phyloP scores from a whole-genome alignment of 2,329 filamentous ascomycete genomes.

The Diaporthe ampelina region DNA sequence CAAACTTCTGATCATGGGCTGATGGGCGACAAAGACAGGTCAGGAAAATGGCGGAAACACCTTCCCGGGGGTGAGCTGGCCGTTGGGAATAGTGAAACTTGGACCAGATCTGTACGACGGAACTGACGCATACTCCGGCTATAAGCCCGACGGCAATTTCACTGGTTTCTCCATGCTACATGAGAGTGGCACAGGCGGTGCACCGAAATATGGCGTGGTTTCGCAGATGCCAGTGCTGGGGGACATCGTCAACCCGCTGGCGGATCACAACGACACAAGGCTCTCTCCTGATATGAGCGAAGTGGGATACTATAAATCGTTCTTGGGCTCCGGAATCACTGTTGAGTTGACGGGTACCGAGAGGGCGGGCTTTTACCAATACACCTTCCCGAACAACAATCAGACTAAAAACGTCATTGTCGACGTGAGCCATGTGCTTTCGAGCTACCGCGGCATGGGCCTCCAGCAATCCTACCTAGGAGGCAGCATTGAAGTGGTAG shows the following conservation, averaged over 20 bases:
- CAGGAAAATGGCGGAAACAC: slow-evolving; percentile 62
- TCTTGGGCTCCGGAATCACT: slow-evolving; percentile 66
- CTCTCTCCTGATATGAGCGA: slow-evolving; percentile 63
- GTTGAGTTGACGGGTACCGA: slow-evolving; percentile 70
- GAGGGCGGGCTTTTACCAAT: slow-evolving; percentile 72
- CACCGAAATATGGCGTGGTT: slow-evolving; percentile 78
- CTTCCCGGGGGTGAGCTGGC: slow-evolving; percentile 63
- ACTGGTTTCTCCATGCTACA: slow-evolving; percentile 75
- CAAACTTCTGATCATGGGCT: neutral
- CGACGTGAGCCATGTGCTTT: slow-evolving; percentile 76
- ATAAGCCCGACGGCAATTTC: slow-evolving; percentile 64
- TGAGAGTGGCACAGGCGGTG: slow-evolving; percentile 76
- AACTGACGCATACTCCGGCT: slow-evolving; percentile 67
- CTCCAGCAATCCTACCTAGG: slow-evolving; percentile 73
- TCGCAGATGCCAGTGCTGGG: slow-evolving; percentile 70
- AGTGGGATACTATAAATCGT: slow-evolving; percentile 73
- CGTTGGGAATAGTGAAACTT: slow-evolving; percentile 64
- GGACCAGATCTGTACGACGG: slow-evolving; percentile 64
- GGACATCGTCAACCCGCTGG: slow-evolving; percentile 65
- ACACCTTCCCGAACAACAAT: slow-evolving; percentile 65
- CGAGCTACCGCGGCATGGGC: slow-evolving; percentile 71
- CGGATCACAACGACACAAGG: slow-evolving; percentile 68
- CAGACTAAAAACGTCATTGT: slow-evolving; percentile 65
- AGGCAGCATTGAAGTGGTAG: slow-evolving; percentile 67
- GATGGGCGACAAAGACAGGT: slow-evolving; percentile 55